Evolutionary conservation across 805 yeast species (phyloP).

Genomic region (Hanseniaspora taiwanica): DNA sequence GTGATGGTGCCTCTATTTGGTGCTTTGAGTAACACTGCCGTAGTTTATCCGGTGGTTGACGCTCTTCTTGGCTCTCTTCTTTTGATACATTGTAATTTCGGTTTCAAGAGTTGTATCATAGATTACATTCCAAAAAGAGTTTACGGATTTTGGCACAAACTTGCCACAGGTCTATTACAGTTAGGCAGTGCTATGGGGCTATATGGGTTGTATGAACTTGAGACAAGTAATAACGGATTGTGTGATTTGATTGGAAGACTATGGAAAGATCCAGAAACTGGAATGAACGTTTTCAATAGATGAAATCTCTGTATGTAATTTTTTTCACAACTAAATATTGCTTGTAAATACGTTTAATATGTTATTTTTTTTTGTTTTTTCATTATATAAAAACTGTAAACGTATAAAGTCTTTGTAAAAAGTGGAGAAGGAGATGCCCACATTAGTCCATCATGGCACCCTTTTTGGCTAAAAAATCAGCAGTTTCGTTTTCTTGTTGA

Average conservation of each 20-base stretch:
- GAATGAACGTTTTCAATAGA: conserved; percentile 17
- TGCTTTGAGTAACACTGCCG: conserved; percentile 22
- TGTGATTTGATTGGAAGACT: conserved; percentile 30
- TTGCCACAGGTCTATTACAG: conserved; percentile 46
- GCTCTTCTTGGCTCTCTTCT: conserved; percentile 40
- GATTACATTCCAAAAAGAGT: conserved; percentile 71
- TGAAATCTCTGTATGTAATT: too few relatives aligned
- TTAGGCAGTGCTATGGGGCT: conserved; percentile 52
- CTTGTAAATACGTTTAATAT: too few relatives aligned
- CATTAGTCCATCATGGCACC: conserved; percentile 33
- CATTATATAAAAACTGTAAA: too few relatives aligned
- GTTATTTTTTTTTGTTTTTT: not conserved
- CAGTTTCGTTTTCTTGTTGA: conserved; percentile 55
- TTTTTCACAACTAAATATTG: not conserved
- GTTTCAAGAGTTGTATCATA: conserved; percentile 63
- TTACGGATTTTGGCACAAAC: conserved; percentile 49
- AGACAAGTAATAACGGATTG: conserved; percentile 53
- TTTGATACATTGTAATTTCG: conserved; percentile 53
- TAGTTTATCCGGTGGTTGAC: conserved; percentile 42
- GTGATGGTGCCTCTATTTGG: conserved; percentile 37
- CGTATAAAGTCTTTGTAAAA: too few relatives aligned
- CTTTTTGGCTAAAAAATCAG: conserved; percentile 60
- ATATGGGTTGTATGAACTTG: conserved; percentile 61
- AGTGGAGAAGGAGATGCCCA: too few relatives aligned
- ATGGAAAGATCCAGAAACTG: conserved; percentile 25